Conservation (phyloP, 1,284 basidiomycete species). For the Puccinia coronata region DNA sequence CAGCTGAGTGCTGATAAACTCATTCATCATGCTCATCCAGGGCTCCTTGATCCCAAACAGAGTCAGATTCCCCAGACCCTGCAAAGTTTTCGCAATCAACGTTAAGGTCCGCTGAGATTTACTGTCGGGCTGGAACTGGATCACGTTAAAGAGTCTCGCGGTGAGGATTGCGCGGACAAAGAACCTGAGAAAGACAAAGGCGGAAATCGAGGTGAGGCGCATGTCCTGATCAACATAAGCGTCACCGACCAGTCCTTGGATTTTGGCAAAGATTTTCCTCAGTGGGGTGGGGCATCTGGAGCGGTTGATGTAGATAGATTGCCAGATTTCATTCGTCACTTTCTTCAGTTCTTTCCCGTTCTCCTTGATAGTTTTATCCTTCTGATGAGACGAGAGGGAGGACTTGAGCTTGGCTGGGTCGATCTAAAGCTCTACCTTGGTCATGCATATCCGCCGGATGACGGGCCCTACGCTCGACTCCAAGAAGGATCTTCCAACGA, state of each 20-base stretch:
- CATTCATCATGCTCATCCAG: conserved; percentile 57
- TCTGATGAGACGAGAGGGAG: conserved; percentile 13
- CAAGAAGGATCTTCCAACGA: conserved; percentile 38
- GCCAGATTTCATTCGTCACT: conserved; percentile 30
- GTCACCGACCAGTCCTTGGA: conserved; percentile 31
- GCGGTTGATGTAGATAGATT: conserved; percentile 45
- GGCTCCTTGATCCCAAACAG: conserved; percentile 57
- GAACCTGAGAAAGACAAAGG: conserved; percentile 53
- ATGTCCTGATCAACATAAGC: conserved; percentile 44
- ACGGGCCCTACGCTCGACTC: conserved; percentile 36
- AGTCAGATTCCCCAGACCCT: conserved; percentile 79
- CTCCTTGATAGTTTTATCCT: conserved; percentile 22
- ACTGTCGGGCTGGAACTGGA: conserved; percentile 61
- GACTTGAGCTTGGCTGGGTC: conserved; percentile 40
- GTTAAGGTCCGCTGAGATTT: conserved; percentile 74
- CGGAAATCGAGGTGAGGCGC: conserved; percentile 41
- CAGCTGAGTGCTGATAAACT: conserved; percentile 66
- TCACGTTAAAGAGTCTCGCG: conserved; percentile 60
- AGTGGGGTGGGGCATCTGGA: conserved; percentile 37
- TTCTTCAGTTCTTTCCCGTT: conserved; percentile 27
- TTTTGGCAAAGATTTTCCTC: conserved; percentile 29
- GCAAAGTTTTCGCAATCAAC: conserved; percentile 74
- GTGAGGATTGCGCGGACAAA: conserved; percentile 45
- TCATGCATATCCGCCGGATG: conserved; percentile 34
- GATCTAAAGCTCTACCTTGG: conserved; percentile 37